These are phyloP conservation scores for Pleurostoma richardsiae DNA, from an alignment of 2,329 filamentous ascomycete species.

Conservation along the genomic window DNA sequence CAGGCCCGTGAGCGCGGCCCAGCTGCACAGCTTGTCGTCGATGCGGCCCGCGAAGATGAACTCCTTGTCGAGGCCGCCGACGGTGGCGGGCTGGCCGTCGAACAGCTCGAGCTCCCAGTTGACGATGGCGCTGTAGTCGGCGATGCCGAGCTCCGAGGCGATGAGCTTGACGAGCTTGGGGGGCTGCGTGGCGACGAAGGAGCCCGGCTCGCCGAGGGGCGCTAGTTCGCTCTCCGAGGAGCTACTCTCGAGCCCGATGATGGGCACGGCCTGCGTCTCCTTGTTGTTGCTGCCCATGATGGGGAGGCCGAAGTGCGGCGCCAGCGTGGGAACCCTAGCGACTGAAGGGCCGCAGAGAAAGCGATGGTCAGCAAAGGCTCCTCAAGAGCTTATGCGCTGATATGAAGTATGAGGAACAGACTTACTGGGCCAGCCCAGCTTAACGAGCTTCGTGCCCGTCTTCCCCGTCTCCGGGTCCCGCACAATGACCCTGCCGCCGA, in stretches of 20 bases:
- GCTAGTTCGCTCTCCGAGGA: conserved; percentile 25
- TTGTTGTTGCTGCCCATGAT: conserved; percentile 66
- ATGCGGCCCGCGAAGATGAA: conserved; percentile 94
- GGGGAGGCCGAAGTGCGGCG: conserved; percentile 84
- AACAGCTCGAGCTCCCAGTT: conserved; percentile 98
- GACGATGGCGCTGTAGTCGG: conserved; percentile 68
- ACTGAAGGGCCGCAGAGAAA: conserved; percentile 33
- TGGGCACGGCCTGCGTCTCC: conserved; percentile 91
- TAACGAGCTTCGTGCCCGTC: conserved; percentile 77
- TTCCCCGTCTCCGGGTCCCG: conserved; percentile 68
- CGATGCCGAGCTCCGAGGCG: conserved; percentile 68
- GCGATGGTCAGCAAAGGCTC: not conserved
- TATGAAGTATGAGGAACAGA: conserved; percentile 32
- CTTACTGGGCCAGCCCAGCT: conserved; percentile 72
- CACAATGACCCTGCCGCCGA: conserved; percentile 85
- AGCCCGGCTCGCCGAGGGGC: conserved; percentile 56
- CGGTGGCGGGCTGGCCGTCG: conserved; percentile 78
- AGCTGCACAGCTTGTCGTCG: conserved; percentile 96
- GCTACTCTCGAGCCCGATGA: conserved; percentile 74
- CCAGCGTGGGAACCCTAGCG: conserved; percentile 84
- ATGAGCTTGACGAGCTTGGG: conserved; percentile 81
- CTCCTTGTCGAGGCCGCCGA: conserved; percentile 82
- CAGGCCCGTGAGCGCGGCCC: conserved; percentile 81
- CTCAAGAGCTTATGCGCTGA: not conserved
- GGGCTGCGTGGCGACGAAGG: conserved; percentile 81